phyloP scores from a whole-genome alignment of 345 rosid species.

The Citrus maxima region DNA sequence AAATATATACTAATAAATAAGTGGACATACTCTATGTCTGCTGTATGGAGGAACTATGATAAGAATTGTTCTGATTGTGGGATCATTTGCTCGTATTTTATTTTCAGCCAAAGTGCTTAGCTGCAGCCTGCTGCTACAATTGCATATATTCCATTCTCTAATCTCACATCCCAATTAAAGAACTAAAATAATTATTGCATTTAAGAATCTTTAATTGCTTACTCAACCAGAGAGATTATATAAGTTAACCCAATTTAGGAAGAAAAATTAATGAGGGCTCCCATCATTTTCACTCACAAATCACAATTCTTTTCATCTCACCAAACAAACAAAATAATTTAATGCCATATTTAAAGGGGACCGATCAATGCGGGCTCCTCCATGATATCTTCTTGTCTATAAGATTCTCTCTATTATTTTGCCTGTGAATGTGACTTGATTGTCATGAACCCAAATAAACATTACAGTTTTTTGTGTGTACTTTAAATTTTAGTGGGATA shows the following conservation, averaged over 20 bases:
- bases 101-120: constrained; percentile 11
- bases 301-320: constrained; percentile 17
- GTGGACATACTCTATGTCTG: constrained; percentile 17
- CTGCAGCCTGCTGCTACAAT: constrained; percentile 2
- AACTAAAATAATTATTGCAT: neutral
- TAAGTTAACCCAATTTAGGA: constrained; percentile 5
- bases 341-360: constrained; percentile 14
- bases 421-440: constrained; percentile 40
- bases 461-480: constrained; percentile 25
- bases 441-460: constrained; percentile 32
- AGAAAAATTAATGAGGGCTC: constrained; percentile 19
- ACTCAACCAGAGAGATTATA: neutral
- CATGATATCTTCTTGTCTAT: constrained; percentile 27
- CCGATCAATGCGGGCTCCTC: constrained; percentile 33
- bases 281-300: constrained; percentile 29
- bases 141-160: constrained; percentile 14
- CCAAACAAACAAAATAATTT: constrained; percentile 31
- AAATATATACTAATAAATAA: neutral
- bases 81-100: constrained; percentile 1
- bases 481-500: constrained; percentile 28
- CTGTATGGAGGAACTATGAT: constrained; percentile 29
- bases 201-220: constrained; percentile 13
- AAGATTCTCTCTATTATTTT: constrained; percentile 62
- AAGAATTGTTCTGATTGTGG: constrained; percentile 17
- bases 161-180: neutral